These are phyloP conservation scores for Knoxia roxburghii DNA, from an alignment of 257 asterid species.

Conservation along the genomic window DNA sequence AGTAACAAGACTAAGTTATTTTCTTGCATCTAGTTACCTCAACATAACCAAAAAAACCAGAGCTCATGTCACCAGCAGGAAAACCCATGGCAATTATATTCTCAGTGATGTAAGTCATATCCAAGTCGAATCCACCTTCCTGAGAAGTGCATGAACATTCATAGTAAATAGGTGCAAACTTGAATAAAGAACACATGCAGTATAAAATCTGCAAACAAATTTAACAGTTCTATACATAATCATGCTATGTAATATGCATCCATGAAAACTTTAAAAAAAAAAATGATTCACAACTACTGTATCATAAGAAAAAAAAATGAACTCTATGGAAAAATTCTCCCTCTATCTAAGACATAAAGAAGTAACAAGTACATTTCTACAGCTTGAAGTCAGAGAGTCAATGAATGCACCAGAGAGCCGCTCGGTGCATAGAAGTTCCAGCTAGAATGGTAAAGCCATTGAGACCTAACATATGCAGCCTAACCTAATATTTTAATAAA, in stretches of 20 bases:
- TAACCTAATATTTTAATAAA: no score
- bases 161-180: constrained; percentile 14
- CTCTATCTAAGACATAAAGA: neutral
- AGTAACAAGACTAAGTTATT: constrained; percentile 7
- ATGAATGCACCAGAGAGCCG: no score
- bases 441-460: no score
- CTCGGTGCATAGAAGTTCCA: no score
- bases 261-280: neutral
- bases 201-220: neutral
- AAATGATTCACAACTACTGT: neutral
- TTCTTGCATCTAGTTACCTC: constrained; percentile 49
- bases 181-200: neutral
- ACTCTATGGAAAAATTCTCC: neutral
- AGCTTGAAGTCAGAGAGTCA: neutral
- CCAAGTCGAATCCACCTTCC: constrained; percentile 99
- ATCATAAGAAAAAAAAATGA: no score
- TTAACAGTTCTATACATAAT: neutral
- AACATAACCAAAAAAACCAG: constrained; percentile 93
- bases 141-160: constrained; percentile 23
- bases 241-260: neutral
- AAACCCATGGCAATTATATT: constrained; percentile 99
- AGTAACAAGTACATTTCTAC: neutral
- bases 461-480: no score
- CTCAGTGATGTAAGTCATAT: constrained; percentile 99
- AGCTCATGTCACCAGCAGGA: constrained; percentile 99